A percentile compares a stretch with the other conserved stretches of the same genome.
Evolutionary conservation across 176 grass and related monocot species (phyloP).

Genomic region (Aegilops longissima): DNA sequence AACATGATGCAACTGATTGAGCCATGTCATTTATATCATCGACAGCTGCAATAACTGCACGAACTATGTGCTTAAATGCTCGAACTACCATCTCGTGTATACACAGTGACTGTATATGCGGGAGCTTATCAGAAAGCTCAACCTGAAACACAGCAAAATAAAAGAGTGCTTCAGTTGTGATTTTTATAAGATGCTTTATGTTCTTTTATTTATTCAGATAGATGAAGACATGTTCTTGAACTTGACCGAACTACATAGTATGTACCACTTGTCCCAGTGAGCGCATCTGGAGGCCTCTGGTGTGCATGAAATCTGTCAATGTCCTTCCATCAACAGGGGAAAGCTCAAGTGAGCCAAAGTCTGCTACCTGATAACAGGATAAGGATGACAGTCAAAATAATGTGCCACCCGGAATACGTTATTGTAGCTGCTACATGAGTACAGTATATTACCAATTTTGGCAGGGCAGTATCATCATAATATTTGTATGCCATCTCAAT

Average conservation of each 20-base stretch:
- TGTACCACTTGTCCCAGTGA: slow-evolving; percentile 92
- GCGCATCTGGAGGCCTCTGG: slow-evolving; percentile 91
- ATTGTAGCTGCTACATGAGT: slow-evolving; percentile 10
- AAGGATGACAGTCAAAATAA: slow-evolving; percentile 21
- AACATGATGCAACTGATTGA: slow-evolving; percentile 67
- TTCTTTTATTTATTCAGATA: slow-evolving; percentile 21
- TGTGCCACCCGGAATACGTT: background rate
- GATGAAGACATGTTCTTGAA: slow-evolving; percentile 17
- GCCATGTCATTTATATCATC: slow-evolving; percentile 75
- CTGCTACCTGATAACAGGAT: slow-evolving; percentile 66
- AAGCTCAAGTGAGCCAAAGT: slow-evolving; percentile 97
- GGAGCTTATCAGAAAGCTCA: slow-evolving; percentile 92
- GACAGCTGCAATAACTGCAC: slow-evolving; percentile 78
- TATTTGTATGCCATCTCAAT: slow-evolving; percentile 95
- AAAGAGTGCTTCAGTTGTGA: slow-evolving; percentile 16
- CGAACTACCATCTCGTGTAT: slow-evolving; percentile 98
- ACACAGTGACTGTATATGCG: slow-evolving; percentile 94
- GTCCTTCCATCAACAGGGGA: slow-evolving; percentile 99
- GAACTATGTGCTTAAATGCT: slow-evolving; percentile 94
- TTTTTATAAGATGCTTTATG: slow-evolving; percentile 1
- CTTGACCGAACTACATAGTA: background rate
- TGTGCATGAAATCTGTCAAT: slow-evolving; percentile 99
- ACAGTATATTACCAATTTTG: slow-evolving; percentile 77
- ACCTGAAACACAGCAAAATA: slow-evolving; percentile 58
- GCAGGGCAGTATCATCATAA: slow-evolving; percentile 87